A percentile compares a stretch with the other conserved stretches of the same genome.
These are phyloP conservation scores for Neonothopanus nambi DNA, from an alignment of 1,284 basidiomycete genomes.

Conservation along the genomic window DNA sequence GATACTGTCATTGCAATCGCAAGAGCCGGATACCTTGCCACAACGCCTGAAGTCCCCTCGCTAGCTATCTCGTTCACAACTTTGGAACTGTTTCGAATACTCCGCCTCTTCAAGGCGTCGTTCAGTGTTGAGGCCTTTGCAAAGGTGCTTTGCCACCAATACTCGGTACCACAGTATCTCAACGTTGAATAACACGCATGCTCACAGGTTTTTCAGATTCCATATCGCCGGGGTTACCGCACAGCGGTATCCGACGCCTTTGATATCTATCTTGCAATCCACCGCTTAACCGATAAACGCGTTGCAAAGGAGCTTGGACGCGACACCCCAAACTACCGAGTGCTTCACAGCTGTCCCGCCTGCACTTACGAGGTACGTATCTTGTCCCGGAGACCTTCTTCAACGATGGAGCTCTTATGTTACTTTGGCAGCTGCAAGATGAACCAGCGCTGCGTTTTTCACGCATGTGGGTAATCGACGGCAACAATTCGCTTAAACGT, in stretches of 20 bases:
- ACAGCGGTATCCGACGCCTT: not conserved
- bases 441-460: not conserved
- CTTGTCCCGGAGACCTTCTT: too few relatives aligned
- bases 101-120: conserved; percentile 1
- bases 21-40: conserved; percentile 6
- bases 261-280: not conserved
- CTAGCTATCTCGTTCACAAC: not conserved
- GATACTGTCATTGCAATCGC: not conserved
- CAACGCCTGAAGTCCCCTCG: not conserved
- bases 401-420: too few relatives aligned
- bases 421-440: not conserved
- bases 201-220: not conserved
- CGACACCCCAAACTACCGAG: not conserved
- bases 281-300: not conserved
- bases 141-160: not conserved
- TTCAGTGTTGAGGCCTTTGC: conserved; percentile 4
- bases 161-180: not conserved
- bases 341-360: not conserved
- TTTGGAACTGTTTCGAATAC: not conserved
- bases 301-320: not conserved
- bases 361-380: not conserved
- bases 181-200: too few relatives aligned
- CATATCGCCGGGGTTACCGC: not conserved
- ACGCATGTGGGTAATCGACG: not conserved
- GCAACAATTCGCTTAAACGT: not conserved